Evolutionary conservation across 2,329 filamentous ascomycete genomes (phyloP), one percentile per base, ranked within the genome.

Genomic region (Fusarium brachygibbosum): DNA sequence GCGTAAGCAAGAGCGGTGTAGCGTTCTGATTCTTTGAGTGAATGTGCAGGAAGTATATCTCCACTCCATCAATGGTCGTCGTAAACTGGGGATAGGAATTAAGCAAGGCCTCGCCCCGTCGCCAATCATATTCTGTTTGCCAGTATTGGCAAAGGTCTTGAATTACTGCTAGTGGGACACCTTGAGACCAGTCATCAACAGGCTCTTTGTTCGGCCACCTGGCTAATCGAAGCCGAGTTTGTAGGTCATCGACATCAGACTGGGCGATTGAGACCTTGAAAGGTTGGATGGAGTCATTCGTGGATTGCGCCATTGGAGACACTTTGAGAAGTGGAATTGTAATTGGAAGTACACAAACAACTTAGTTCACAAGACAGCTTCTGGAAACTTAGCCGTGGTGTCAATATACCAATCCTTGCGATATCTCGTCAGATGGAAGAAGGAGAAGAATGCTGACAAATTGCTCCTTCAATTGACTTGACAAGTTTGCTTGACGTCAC

Each of bases 191-290:
- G 23, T 62, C 57, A 1, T 19, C 6, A 4, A 64, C 57, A 3
- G n/a, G 32, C 16, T 64, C 57, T 6, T 56, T 51, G 3, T 64
- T 57, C 2, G 61, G 61, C 61, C 61, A 64, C 10, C 61, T 40
- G 2, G 50, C 41, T n/a, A 51, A n/a, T 1, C 29, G 31, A 21
- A 64, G 61, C 7, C 61, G 61, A 1, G n/a, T 23, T 37, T 51
- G 44, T 16, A 64, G 21, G 13, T 56, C 49, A 10, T 64, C 32
- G 17, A 64, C 44, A 14, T 19, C 34, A 1, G 57, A 56, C 40
- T 62, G 13, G 6, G 38, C 13, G 16, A 64, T 46, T 0, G 44
- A 21, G 12, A 63, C 37, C 31, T 35, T 61, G 14, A 62, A 63
- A 21, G 56, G 44, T 4, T 13, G 17, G 4, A 63, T 49, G 14